A percentile compares a stretch with the other conserved stretches of the same genome.
Conservation (phyloP, 257 asterid genomes). For the Voacanga thouarsii region DNA sequence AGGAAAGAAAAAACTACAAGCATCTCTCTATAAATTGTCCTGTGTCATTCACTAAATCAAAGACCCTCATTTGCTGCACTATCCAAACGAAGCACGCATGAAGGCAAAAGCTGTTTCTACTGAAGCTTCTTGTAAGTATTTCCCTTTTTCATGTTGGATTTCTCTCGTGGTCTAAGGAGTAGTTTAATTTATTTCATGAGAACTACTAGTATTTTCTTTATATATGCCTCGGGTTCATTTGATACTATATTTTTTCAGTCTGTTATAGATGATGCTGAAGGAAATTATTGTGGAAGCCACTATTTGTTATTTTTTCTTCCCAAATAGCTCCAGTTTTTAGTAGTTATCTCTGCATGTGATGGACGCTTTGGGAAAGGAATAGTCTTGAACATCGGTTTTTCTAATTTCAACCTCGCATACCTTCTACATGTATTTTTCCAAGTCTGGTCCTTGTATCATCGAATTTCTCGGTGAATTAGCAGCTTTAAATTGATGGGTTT, state of each 20-base stretch:
- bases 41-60: background rate
- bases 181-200: background rate
- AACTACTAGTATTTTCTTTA: background rate
- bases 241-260: background rate
- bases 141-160: background rate
- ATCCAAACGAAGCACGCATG: background rate
- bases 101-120: background rate
- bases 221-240: background rate
- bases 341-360: background rate
- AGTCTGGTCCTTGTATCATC: background rate
- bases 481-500: background rate
- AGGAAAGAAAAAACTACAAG: background rate
- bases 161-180: background rate
- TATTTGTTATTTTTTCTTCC: background rate
- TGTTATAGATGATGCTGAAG: background rate
- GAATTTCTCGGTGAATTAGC: background rate
- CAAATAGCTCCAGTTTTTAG: background rate
- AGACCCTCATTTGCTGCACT: background rate
- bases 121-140: conserved; percentile 8
- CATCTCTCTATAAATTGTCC: background rate
- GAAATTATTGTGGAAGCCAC: background rate
- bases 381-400: background rate
- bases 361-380: background rate
- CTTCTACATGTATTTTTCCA: background rate
- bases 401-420: too few species aligned